Conservation (phyloP, 2,329 filamentous ascomycete genomes). For the Pseudomassariella vexata region DNA sequence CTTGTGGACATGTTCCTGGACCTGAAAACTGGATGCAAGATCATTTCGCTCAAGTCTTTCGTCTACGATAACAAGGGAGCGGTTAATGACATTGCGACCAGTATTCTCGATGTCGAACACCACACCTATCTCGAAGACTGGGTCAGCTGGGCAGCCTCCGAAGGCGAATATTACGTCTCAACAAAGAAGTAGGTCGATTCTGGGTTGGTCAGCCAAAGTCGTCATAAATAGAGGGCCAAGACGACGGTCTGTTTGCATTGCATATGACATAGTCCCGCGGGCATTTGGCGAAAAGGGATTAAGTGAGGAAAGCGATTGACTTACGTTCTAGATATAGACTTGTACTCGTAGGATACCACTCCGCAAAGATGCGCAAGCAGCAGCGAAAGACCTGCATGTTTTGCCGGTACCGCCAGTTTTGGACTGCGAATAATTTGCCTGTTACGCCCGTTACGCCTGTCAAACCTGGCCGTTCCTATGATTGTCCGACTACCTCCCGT, state of each 20-base stretch:
- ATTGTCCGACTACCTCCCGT: conserved; percentile 15
- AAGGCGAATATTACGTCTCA: conserved; percentile 84
- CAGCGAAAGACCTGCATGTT: too few relatives aligned
- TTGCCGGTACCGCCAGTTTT: too few relatives aligned
- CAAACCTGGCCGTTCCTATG: too few relatives aligned
- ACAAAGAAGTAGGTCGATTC: conserved; percentile 56
- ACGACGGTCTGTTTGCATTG: conserved; percentile 1
- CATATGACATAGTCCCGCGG: conserved; percentile 8
- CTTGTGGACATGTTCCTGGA: conserved; percentile 89
- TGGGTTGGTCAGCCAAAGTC: conserved; percentile 4
- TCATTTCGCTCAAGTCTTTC: conserved; percentile 90
- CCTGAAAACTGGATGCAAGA: conserved; percentile 81
- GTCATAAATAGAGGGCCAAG: conserved; percentile 1
- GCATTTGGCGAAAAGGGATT: too few relatives aligned
- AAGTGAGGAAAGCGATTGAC: too few relatives aligned
- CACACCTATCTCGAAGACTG: conserved; percentile 58
- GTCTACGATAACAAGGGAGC: conserved; percentile 75
- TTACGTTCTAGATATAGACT: too few relatives aligned
- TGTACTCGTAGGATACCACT: conserved; percentile 6
- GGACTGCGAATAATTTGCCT: too few relatives aligned
- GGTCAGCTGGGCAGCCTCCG: conserved; percentile 87
- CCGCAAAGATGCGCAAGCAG: conserved; percentile 1
- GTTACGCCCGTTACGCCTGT: too few relatives aligned
- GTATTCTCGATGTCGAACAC: conserved; percentile 71
- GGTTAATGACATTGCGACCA: conserved; percentile 65